Base-by-base conservation (phyloP, 2,329 filamentous ascomycete genomes). In the Calycina herbarum region DNA sequence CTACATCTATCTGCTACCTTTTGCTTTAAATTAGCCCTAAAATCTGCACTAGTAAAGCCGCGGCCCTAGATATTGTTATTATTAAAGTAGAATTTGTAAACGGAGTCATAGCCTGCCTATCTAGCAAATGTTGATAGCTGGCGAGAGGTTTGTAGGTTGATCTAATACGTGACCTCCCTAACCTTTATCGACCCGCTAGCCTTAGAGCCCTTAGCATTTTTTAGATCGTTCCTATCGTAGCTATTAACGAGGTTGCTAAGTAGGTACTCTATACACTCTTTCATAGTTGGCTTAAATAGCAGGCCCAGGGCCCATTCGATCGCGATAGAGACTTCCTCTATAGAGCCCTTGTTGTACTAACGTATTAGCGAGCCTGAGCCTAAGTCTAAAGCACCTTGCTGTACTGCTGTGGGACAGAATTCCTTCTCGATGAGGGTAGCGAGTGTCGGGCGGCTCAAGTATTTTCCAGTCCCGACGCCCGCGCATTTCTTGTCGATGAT, bases 1-100 rank as follows among this genome's bases (percentile, higher is more conserved):
- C n/a, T 10, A 58, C 27, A 58, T 58, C 56, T 58, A 31, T 58
- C 27, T 3, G 8, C n/a, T 33, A 33, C 56, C 29, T 10, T n/a
- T n/a, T 58, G 7, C 56, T 58, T 58, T 15, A 58, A 58, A n/a
- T n/a, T 35, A 31, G 24, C 56, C 27, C 56, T 24, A 35, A 58
- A 58, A 58, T 58, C 56, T 8, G 27, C 29, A 17, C 15, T 58
- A 35, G 56, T 24, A 58, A 58, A 58, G 27, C 56, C 29, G 17
- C 56, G 56, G 7, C 56, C 56, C 27, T 24, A 58, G 56, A 58
- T 29, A 17, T 31, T 33, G 33, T 58, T 58, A 58, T 58, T 7
- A 8, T 58, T 58, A 3, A 29, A 58, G 24, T 29, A 24, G 7
- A 10, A n/a, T 58, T 38, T 58, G 31, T 31, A n/a, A 31, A 31